Conservation (phyloP, 2,329 filamentous ascomycete genomes). For the Sporothrix inflata region DNA sequence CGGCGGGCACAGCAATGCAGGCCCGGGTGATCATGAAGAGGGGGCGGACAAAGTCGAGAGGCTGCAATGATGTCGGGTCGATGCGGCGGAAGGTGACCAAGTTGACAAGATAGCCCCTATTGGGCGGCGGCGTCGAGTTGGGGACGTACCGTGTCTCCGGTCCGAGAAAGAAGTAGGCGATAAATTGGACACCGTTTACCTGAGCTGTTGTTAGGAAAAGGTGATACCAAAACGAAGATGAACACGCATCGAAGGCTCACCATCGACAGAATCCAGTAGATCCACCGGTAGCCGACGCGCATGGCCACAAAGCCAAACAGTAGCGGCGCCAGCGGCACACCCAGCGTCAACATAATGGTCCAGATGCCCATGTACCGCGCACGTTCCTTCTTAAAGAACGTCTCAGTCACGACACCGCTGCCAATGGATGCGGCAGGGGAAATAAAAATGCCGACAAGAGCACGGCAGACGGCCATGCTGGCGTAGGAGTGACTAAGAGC, state of each 20-base stretch:
- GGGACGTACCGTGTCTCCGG: conserved; percentile 60
- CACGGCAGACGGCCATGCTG: conserved; percentile 55
- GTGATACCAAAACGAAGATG: too few relatives aligned
- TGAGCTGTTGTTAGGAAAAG: conserved; percentile 34
- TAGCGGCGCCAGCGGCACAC: conserved; percentile 40
- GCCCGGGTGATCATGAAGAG: conserved; percentile 47
- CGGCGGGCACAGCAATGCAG: conserved; percentile 54
- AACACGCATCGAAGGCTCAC: conserved; percentile 39
- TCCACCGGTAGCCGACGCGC: conserved; percentile 59
- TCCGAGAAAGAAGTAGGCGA: conserved; percentile 58
- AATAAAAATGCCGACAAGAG: conserved; percentile 59
- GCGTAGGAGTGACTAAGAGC: conserved; percentile 53
- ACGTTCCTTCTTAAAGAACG: conserved; percentile 59
- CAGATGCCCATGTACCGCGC: conserved; percentile 60
- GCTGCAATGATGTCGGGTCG: conserved; percentile 53
- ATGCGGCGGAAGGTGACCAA: conserved; percentile 53
- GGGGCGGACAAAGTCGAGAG: conserved; percentile 56
- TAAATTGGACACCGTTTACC: conserved; percentile 60
- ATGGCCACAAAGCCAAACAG: conserved; percentile 52
- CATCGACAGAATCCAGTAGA: conserved; percentile 61
- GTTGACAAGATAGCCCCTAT: conserved; percentile 45
- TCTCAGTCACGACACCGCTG: conserved; percentile 61
- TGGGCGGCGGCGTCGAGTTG: conserved; percentile 30
- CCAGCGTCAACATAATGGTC: conserved; percentile 46
- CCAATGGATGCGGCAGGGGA: conserved; percentile 56